Base-by-base conservation (phyloP, 352 stramenopile species). In the Globisporangium barbulae region DNA sequence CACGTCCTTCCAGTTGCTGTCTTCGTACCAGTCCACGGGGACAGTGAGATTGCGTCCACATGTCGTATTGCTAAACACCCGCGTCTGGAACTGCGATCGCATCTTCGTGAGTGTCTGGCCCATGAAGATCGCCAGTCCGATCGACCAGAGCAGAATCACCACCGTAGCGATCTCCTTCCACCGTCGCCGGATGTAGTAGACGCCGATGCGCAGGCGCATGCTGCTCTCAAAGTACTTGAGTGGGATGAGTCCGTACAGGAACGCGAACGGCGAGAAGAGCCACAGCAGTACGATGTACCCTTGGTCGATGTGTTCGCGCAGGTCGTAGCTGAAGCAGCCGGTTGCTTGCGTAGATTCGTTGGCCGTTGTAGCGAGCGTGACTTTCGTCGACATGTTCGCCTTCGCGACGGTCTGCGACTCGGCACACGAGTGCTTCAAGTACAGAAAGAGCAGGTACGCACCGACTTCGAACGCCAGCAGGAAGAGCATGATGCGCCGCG, bases 91-190 rank as follows among this genome's bases (percentile, higher is more conserved):
- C 13, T 85, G 74, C 0, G 41, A 63, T 10, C 79, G 76, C 53
- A 88, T 67, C 0, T 61, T 64, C 22, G 81, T 71, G 12, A 92
- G 69, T 59, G 83, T 68, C n/a, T 79, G 73, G 42, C 87, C 69
- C 45, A 88, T 71, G 67, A 83, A 90, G 12, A 94, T 72, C n/a
- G 80, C 69, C 0, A 88, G 56, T 0, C 81, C 83, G 19, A 91
- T 70, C 0, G 76, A 78, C 81, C 83, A 94, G 49, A 87, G 74
- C 41, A 91, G 50, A 30, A 91, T 61, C 59, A 94, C 89, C 17
- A 88, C 28, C 21, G 81, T 78, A 0, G 78, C 79, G 57, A 91
- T 82, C 5, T 78, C 65, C 56, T 94, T 94, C 85, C 85, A 94
- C 50, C 79, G 75, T 0, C 83, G 74, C 30, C 85, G 85, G 30